Base-by-base conservation (phyloP, 345 rosid species). In the Corchorus capsularis region DNA sequence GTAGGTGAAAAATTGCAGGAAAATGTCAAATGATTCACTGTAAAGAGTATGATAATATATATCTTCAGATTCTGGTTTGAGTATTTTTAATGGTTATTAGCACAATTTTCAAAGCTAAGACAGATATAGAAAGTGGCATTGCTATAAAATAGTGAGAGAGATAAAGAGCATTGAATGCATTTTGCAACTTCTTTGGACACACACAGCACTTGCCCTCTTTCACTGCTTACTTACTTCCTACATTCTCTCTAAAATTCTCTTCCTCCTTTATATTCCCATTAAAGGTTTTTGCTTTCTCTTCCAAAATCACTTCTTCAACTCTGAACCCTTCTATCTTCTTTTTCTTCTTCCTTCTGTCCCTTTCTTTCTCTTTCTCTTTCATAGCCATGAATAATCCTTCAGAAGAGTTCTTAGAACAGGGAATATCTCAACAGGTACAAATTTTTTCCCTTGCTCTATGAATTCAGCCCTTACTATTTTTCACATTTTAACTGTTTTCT, bases 401-500 rank as follows among this genome's bases (percentile, higher is more conserved):
- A 55, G 85, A 77, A 39, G 82, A 77, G 57, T 69, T 62, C 60
- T 59, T 80, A 63, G 94, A 90, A 78, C 85, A 79, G 54, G 91
- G 91, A 71, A 56, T 82, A 17, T 71, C 87, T 83, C 86, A 69
- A 7, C 86, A 89, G 96, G 96, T 88, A 81, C 34, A 68, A 20
- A 57, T 68, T 64, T 64, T 22, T 57, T 74, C 60, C 15, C 43
- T 55, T 60, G 54, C 47, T 8, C 6, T 57, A 13, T 17, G 41
- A 55, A 55, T 77, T 73, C 57, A 8, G 15, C 19, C 6, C 41
- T 22, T n/a, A 6, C 27, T 68, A 35, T 43, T 27, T 27, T 54
- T 77, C 46, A 47, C 9, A 52, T 22, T 47, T 54, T 63, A 27
- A 45, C 9, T 35, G 22, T 45, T 22, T 57, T 20, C n/a, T 45